A percentile compares a stretch with the other conserved stretches of the same genome.
phyloP scores from a whole-genome alignment of 2,329 filamentous ascomycete species.

The Cryoendolithus antarcticus region DNA sequence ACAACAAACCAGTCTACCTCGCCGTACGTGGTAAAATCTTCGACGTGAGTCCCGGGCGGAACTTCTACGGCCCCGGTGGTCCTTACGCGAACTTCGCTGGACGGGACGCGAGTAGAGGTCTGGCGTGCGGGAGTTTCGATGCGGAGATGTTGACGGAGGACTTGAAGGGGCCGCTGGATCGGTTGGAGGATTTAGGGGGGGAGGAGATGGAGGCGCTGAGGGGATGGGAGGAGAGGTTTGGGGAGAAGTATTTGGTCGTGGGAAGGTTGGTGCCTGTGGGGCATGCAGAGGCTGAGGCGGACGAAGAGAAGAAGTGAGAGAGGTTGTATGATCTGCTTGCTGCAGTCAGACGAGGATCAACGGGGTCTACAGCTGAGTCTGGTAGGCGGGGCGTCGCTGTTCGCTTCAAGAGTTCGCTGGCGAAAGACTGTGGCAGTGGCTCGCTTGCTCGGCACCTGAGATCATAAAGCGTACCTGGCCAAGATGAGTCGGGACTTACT shows the following conservation, averaged over 20 bases:
- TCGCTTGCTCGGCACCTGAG: no score
- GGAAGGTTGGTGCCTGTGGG: constrained; percentile 65
- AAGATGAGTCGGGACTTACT: no score
- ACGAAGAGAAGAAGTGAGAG: constrained; percentile 5
- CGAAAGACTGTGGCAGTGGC: no score
- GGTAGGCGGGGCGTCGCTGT: no score
- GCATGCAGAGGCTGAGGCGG: constrained; percentile 38
- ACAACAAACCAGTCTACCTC: constrained; percentile 67
- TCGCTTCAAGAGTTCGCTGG: no score
- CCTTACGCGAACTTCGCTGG: constrained; percentile 96
- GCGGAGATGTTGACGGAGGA: constrained; percentile 90
- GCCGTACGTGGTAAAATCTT: constrained; percentile 87
- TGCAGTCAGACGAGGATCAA: no score
- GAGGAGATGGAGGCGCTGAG: constrained; percentile 73
- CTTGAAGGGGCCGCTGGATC: constrained; percentile 70
- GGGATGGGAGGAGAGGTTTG: constrained; percentile 89
- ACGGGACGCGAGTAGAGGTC: constrained; percentile 72
- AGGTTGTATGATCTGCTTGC: no score
- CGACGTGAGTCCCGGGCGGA: constrained; percentile 73
- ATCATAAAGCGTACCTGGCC: no score
- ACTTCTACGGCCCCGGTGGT: constrained; percentile 93
- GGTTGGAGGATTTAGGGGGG: constrained; percentile 54
- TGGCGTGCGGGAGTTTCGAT: constrained; percentile 88
- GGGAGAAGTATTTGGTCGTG: constrained; percentile 90
- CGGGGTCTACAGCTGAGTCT: no score